Base-by-base conservation (phyloP, 768 basidiomycete species). In the Naganishia vishniacii region DNA sequence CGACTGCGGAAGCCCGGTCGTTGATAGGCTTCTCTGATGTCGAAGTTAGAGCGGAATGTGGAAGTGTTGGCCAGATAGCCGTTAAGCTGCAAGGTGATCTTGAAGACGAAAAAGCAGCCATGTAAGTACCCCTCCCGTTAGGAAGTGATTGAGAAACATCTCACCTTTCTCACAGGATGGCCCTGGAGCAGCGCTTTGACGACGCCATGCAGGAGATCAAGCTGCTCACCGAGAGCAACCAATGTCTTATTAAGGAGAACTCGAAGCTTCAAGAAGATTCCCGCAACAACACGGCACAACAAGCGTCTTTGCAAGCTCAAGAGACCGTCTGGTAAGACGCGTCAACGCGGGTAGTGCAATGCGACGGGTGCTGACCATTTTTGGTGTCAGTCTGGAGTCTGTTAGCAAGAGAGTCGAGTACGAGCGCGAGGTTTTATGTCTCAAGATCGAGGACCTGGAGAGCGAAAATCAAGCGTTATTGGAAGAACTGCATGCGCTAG, bases 101-200 rank as follows among this genome's bases (percentile, higher is more conserved):
- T 9, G 53, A 56, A 9, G 53, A 56, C 6, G 53, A 56, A 34
- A 56, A 41, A n/a, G 23, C 53, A 12, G 37, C 37, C 20, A 56
- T 6, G 53, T 41, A 18, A n/a, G 53, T 15, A 40, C 18, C 9
- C 23, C 20, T 34, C 23, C n/a, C n/a, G 6, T 15, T n/a, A n/a
- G n/a, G n/a, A n/a, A n/a, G n/a, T n/a, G n/a, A n/a, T n/a, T n/a
- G n/a, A n/a, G n/a, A n/a, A n/a, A n/a, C n/a, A n/a, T n/a, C n/a
- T n/a, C n/a, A n/a, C n/a, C n/a, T n/a, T n/a, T n/a, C 53, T 41
- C 37, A 23, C 42, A 44, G 42, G n/a, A 18, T 18, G 11, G 42
- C 42, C 6, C 42, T 11, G n/a, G 42, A 44, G 5, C 9, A 20
- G 13, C 5, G 5, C 9, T 44, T 44, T 8, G 13, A 20, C 5